These are phyloP conservation scores for Closterium sp. DNA, from an alignment of 139 green algal genomes.

Conservation along the genomic window DNA sequence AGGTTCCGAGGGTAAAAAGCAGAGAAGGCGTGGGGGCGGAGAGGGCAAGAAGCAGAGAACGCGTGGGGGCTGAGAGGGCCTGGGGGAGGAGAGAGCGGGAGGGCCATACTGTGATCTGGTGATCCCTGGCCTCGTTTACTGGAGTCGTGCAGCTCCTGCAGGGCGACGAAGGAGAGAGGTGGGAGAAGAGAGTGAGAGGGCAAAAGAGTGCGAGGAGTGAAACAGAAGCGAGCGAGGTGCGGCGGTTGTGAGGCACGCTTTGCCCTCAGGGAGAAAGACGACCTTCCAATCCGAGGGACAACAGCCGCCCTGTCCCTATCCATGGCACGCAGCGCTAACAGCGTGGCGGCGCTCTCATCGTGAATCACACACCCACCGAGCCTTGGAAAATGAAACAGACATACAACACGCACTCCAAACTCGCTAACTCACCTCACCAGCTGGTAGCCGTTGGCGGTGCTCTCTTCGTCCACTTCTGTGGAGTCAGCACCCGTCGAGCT, in stretches of 20 bases:
- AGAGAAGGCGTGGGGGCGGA: background rate
- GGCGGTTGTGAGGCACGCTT: no score
- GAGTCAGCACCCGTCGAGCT: conserved; percentile 4
- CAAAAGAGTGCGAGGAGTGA: background rate
- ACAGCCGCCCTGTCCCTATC: no score
- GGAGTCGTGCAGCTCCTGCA: background rate
- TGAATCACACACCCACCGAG: no score
- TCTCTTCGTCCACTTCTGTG: conserved; percentile 12
- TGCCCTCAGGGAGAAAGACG: no score
- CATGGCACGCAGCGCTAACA: no score
- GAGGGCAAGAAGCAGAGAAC: background rate
- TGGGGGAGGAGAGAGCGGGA: background rate
- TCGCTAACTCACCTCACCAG: no score
- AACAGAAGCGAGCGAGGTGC: background rate
- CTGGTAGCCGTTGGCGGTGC: conserved; percentile 7
- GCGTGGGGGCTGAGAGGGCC: background rate
- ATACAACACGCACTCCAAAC: no score
- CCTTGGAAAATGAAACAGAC: no score
- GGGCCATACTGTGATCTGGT: background rate
- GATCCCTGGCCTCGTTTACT: background rate
- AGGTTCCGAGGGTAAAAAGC: background rate
- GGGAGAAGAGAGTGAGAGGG: background rate
- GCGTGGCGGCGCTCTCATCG: no score
- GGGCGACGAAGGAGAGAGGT: background rate
- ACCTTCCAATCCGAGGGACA: no score